Base-by-base conservation (phyloP, 441 rosid genomes). In the Croton setiger region DNA sequence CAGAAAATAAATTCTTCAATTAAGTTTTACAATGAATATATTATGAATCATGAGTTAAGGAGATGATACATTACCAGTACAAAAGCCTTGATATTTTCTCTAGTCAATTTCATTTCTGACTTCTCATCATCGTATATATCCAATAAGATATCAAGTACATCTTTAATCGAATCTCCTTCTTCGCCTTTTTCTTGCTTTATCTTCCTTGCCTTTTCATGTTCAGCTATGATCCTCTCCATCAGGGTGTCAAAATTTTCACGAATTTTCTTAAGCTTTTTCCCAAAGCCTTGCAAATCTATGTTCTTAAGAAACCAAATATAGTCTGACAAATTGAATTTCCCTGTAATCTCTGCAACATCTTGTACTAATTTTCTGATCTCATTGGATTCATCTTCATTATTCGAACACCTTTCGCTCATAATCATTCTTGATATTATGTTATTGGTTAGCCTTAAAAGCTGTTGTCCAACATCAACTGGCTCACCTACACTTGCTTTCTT, bases 51-150 rank as follows among this genome's bases (percentile, higher is more conserved):
- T 63, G 37, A 44, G 53, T 23, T 21, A 21, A 44, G 17, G 39
- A 49, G n/a, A 63, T 35, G 11, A 54, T 41, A 7, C 20, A 2
- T 77, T 75, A 85, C 87, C 84, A 83, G 45, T 73, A 85, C 72
- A 75, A 85, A 83, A 69, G 83, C 74, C 67, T 81, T 85, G 45
- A 85, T 72, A 73, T 83, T 81, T 60, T 83, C 87, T 72, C 66
- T 76, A 47, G 83, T 78, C 74, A 83, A 65, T 60, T 54, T 75
- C 59, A 83, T 81, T 71, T 81, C 84, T 15, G 83, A 78, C 47
- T 66, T 76, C 55, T 80, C 79, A 75, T 83, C 84, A 73, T 76
- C 87, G 5, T 72, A 66, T 56, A 81, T 71, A 21, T 78, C 75
- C 0, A 85, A 79, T 49, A 83, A 60, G 61, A 83, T 75, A 23